These are phyloP conservation scores for Erodium moschatum DNA, from an alignment of 441 rosid genomes.

Conservation along the genomic window DNA sequence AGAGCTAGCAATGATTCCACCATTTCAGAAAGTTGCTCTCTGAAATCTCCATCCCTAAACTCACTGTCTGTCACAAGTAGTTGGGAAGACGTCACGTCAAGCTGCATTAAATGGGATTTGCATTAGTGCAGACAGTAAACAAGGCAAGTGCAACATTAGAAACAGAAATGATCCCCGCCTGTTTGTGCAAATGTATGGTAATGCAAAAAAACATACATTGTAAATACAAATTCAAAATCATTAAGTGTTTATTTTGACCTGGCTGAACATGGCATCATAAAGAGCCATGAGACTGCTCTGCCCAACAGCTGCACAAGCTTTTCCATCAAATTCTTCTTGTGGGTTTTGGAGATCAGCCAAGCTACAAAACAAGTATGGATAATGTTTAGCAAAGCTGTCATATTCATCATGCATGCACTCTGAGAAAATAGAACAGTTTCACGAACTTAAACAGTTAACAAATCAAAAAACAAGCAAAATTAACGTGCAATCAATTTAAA, in stretches of 20 bases:
- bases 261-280: constrained; percentile 39
- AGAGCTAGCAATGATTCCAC: constrained; percentile 35
- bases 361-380: constrained; percentile 23
- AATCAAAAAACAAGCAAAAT: not conserved
- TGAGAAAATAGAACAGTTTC: not conserved
- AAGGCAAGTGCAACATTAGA: not conserved
- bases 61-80: constrained; percentile 45
- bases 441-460: not conserved
- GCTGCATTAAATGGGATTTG: constrained; percentile 27
- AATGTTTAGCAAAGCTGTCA: not conserved
- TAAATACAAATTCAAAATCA: not conserved
- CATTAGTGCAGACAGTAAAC: constrained; percentile 10
- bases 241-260: constrained; percentile 22
- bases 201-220: not conserved
- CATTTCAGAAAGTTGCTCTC: constrained; percentile 37
- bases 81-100: constrained; percentile 42
- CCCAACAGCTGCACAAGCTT: constrained; percentile 49
- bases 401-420: not conserved
- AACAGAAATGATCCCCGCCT: not conserved
- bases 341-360: constrained; percentile 48
- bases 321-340: constrained; percentile 42
- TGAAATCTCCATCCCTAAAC: constrained; percentile 34
- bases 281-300: constrained; percentile 47
- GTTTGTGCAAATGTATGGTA: not conserved
- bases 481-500: not conserved